Base-by-base conservation (phyloP, 108 stramenopile genomes). In the Nannochloropsis salina region DNA sequence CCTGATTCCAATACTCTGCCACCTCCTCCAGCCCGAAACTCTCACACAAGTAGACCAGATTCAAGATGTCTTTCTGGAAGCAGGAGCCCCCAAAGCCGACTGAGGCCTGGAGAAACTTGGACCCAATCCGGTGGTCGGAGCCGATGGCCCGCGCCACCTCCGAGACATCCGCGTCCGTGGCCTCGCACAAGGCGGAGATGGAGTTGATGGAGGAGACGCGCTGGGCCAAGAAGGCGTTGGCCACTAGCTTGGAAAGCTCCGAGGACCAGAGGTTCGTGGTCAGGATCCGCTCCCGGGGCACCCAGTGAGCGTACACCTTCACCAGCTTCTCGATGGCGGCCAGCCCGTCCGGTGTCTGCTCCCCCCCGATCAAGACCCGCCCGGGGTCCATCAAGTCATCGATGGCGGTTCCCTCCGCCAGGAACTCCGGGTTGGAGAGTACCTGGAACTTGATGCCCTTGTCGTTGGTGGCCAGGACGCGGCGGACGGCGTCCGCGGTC, bases 11-110 rank as follows among this genome's bases (percentile, higher is more conserved):
- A 93, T 99, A 99, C 82, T 95, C 96, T 40, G 99, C 98, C 83
- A 97, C 97, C 89, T 97, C 98, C 80, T 94, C 84, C 81, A 99
- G 91, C 10, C 99, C 99, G 85, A 96, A 97, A 42, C 95, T 94
- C 90, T 99, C 97, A 89, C 98, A 98, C 81, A 99, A 92, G 93
- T 99, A 99, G 80, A 99, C 99, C 84, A 99, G 91, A 93, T 99
- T 99, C 74, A 99, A 95, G 84, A 99, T 98, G 89, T 99, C 99
- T 92, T 99, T 99, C 93, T 98, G 97, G 95, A 99, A 99, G 94
- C 99, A 99, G 10, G 85, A 86, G 80, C 99, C 99, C 82, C 99
- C 99, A 88, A 99, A 99, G 41, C 99, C 99, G 45, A 99, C 97
- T 3, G 96, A 96, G 86, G 98, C 91, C 88, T 96, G 94, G 87